Conservation (phyloP, 768 basidiomycete genomes). For the Tricholoma saponaceum region DNA sequence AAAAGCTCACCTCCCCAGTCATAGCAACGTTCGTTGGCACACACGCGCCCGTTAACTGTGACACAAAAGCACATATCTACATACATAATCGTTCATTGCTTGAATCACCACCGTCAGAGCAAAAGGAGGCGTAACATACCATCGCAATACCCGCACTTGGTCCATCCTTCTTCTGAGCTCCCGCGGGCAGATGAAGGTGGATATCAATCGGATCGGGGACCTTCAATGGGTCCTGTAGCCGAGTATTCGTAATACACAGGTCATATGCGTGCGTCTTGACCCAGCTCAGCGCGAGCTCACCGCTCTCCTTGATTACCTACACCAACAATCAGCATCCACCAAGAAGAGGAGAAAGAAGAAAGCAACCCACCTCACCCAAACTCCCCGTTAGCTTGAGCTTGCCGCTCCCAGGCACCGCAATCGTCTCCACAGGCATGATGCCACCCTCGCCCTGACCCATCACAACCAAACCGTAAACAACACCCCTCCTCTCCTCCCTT, state of each 20-base stretch:
- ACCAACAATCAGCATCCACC: background rate
- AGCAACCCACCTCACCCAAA: slow-evolving; percentile 62
- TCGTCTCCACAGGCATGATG: slow-evolving; percentile 81
- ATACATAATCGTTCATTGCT: background rate
- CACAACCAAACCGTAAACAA: slow-evolving; percentile 87
- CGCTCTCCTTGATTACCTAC: slow-evolving; percentile 88
- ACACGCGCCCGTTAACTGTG: slow-evolving; percentile 71
- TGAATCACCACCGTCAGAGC: background rate
- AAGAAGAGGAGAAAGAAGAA: background rate
- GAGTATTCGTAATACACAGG: slow-evolving; percentile 66
- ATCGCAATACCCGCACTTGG: slow-evolving; percentile 90
- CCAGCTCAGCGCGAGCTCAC: slow-evolving; percentile 88
- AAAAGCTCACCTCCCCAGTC: slow-evolving; percentile 73
- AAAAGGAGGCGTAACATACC: slow-evolving; percentile 35
- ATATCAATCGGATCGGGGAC: slow-evolving; percentile 72
- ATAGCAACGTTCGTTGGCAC: slow-evolving; percentile 76
- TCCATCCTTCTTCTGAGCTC: slow-evolving; percentile 92
- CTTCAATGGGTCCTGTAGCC: slow-evolving; percentile 71
- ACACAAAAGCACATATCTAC: slow-evolving; percentile 82
- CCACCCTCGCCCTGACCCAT: slow-evolving; percentile 86
- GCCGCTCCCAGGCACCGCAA: slow-evolving; percentile 72
- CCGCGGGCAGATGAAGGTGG: slow-evolving; percentile 85
- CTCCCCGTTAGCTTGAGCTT: slow-evolving; percentile 76
- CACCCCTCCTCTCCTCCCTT: slow-evolving; percentile 65
- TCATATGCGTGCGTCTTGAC: slow-evolving; percentile 84